phyloP scores from a whole-genome alignment of 2,329 filamentous ascomycete genomes.

The Colletotrichum chrysophilum region DNA sequence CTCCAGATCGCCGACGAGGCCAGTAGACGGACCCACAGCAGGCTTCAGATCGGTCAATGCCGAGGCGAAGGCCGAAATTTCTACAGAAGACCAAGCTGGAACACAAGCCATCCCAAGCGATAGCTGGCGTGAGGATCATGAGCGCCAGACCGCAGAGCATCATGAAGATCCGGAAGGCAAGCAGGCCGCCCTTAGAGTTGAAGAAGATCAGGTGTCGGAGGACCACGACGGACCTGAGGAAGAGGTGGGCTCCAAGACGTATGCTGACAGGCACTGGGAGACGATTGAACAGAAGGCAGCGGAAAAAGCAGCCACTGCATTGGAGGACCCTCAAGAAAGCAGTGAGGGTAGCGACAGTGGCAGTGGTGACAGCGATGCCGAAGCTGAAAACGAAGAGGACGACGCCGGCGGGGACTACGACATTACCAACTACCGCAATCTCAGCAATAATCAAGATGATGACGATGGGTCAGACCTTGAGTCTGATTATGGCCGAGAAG shows the following conservation, averaged over 20 bases:
- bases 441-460: constrained; percentile 23
- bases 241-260: background rate
- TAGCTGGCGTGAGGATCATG: background rate
- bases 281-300: background rate
- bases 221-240: constrained; percentile 8
- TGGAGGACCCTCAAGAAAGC: background rate
- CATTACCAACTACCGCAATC: constrained; percentile 22
- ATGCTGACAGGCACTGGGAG: constrained; percentile 8
- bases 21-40: background rate
- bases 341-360: background rate
- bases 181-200: background rate
- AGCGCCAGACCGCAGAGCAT: background rate
- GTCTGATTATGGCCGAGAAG: constrained; percentile 21
- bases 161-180: background rate
- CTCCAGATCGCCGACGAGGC: background rate
- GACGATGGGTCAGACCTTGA: constrained; percentile 21
- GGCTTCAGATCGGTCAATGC: background rate
- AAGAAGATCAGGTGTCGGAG: constrained; percentile 6
- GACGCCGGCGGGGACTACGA: constrained; percentile 23
- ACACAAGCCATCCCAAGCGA: background rate
- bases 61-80: background rate
- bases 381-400: constrained; percentile 13
- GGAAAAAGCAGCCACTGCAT: background rate
- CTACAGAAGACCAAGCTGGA: background rate
- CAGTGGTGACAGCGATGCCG: constrained; percentile 9